Conservation (phyloP, 2,329 filamentous ascomycete species). For the Cryphonectria carpinicola region DNA sequence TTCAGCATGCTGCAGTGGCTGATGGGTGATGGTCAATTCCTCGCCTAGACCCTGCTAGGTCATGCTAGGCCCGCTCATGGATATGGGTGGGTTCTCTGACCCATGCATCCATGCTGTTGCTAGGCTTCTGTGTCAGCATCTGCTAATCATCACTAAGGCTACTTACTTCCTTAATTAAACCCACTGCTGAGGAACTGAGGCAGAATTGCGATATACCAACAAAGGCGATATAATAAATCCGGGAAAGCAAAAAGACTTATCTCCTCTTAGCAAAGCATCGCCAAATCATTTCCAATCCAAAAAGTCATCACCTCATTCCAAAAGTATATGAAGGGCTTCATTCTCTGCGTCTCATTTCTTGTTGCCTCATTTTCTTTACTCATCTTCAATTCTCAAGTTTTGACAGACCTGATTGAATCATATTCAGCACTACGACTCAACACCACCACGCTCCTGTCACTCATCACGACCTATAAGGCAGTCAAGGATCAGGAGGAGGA, state of each 20-base stretch:
- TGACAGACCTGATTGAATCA: constrained; percentile 29
- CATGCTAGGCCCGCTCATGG: not conserved
- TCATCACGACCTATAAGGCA: not conserved
- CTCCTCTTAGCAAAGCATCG: constrained; percentile 28
- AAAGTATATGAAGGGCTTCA: constrained; percentile 39
- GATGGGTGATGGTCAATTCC: no score
- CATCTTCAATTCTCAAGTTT: constrained; percentile 33
- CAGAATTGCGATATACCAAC: not conserved
- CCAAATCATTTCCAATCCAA: constrained; percentile 26
- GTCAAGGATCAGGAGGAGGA: not conserved
- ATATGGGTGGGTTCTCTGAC: not conserved
- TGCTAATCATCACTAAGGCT: constrained; percentile 27
- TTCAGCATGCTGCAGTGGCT: not conserved
- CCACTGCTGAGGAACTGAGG: not conserved
- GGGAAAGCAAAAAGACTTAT: not conserved
- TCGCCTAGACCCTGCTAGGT: not conserved
- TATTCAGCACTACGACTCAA: constrained; percentile 9
- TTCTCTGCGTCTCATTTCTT: constrained; percentile 35
- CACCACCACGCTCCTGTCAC: constrained; percentile 8
- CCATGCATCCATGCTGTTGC: not conserved
- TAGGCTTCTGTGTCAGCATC: constrained; percentile 25
- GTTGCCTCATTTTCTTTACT: constrained; percentile 37
- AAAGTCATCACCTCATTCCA: constrained; percentile 7
- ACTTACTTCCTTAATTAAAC: not conserved
- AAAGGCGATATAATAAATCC: not conserved